Evolutionary conservation across 306 rosid genomes (phyloP).

Genomic region (Cucumis melo): DNA sequence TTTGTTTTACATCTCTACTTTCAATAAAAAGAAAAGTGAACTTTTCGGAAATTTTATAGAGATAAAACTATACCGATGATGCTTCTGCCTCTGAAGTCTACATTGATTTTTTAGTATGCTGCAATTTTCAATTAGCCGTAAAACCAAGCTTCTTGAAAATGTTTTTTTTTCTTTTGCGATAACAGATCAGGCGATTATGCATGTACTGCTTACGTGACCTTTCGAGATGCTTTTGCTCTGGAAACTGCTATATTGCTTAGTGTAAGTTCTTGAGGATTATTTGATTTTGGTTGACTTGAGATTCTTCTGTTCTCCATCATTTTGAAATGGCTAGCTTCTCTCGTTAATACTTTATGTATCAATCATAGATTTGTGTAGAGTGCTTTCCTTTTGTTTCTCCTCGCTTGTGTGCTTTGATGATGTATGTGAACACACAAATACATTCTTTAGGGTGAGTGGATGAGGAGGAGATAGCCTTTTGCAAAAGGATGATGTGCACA

Average conservation of each 20-base stretch:
- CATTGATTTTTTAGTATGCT: background rate
- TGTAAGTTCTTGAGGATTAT: slow-evolving; percentile 30
- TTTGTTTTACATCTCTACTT: no score
- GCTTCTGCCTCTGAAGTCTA: background rate
- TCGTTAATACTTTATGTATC: background rate
- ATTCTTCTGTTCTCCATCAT: background rate
- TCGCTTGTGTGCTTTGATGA: background rate
- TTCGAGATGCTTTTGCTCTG: slow-evolving; percentile 70
- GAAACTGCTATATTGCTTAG: slow-evolving; percentile 77
- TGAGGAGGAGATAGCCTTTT: background rate
- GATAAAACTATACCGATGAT: background rate
- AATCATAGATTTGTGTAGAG: background rate
- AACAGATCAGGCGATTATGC: slow-evolving; percentile 52
- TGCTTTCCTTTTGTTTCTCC: background rate
- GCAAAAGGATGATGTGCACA: background rate
- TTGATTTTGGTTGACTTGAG: background rate
- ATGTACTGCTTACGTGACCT: slow-evolving; percentile 72
- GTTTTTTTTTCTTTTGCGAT: background rate
- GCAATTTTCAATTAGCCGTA: background rate
- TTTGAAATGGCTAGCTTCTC: background rate
- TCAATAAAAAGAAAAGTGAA: background rate
- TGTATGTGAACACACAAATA: background rate
- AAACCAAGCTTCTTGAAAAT: background rate
- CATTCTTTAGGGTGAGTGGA: background rate
- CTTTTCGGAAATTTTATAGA: background rate